Conservation (phyloP, 2,329 filamentous ascomycete species). For the Ophiostoma pallidulum region DNA sequence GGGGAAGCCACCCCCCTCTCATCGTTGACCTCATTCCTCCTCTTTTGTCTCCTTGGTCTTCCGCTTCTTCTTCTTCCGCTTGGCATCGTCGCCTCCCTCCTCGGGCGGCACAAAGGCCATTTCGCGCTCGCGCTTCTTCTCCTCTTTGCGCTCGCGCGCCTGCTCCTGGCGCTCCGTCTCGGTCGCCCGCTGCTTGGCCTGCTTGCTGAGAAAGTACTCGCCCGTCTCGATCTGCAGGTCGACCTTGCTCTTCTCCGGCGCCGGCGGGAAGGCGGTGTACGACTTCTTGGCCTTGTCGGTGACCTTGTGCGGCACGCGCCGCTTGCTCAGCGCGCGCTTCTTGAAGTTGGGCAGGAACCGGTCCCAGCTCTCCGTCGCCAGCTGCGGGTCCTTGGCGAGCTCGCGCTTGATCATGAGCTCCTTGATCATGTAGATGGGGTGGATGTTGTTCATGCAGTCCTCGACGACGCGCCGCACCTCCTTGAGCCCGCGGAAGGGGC, state of each 20-base stretch:
- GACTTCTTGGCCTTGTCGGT: constrained; percentile 88
- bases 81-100: constrained; percentile 60
- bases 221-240: constrained; percentile 96
- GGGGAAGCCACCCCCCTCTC: background rate
- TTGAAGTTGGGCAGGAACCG: constrained; percentile 96
- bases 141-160: constrained; percentile 78
- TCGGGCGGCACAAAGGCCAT: constrained; percentile 81
- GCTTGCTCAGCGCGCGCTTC: constrained; percentile 79
- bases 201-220: constrained; percentile 91
- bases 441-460: constrained; percentile 95
- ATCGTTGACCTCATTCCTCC: background rate
- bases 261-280: constrained; percentile 95
- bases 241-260: constrained; percentile 97
- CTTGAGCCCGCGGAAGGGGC: constrained; percentile 84
- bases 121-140: constrained; percentile 76
- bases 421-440: constrained; percentile 75
- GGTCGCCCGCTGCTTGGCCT: constrained; percentile 76
- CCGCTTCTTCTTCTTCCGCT: constrained; percentile 47
- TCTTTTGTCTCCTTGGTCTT: constrained; percentile 9
- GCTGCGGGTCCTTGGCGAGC: constrained; percentile 67
- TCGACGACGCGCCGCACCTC: constrained; percentile 82
- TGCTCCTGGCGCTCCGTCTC: constrained; percentile 74
- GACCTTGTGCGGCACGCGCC: constrained; percentile 72
- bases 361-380: constrained; percentile 87
- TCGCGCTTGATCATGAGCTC: constrained; percentile 81